Conservation (phyloP, 2,329 filamentous ascomycete genomes). For the Macrophomina pseudophaseolina region DNA sequence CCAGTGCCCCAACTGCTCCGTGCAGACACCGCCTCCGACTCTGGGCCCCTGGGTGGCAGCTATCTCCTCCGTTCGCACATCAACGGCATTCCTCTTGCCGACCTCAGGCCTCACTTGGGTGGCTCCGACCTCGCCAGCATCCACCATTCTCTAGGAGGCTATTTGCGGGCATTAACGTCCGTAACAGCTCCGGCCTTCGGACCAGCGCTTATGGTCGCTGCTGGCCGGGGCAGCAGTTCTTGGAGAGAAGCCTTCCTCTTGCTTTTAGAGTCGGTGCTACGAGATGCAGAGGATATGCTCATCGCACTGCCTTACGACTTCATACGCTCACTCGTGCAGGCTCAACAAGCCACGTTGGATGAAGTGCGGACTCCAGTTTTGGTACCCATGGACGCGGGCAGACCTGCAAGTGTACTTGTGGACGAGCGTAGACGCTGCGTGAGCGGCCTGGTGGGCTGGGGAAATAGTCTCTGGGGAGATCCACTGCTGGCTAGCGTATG, state of each 20-base stretch:
- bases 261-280: constrained; percentile 59
- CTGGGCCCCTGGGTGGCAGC: constrained; percentile 37
- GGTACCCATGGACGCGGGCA: constrained; percentile 56
- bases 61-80: constrained; percentile 43
- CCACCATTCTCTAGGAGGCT: constrained; percentile 47
- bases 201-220: constrained; percentile 52
- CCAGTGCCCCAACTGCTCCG: constrained; percentile 48
- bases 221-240: constrained; percentile 51
- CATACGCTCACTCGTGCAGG: constrained; percentile 55
- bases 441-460: constrained; percentile 59
- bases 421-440: constrained; percentile 55
- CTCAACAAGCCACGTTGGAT: constrained; percentile 50
- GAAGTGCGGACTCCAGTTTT: constrained; percentile 57
- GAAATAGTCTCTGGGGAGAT: constrained; percentile 62
- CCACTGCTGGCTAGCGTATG: constrained; percentile 57
- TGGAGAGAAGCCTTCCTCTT: constrained; percentile 60
- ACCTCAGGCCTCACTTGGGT: constrained; percentile 41
- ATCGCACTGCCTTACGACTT: constrained; percentile 62
- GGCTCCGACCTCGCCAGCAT: constrained; percentile 42
- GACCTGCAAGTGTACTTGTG: constrained; percentile 57
- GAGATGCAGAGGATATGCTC: constrained; percentile 64
- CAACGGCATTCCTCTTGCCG: constrained; percentile 41
- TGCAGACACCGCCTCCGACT: constrained; percentile 36
- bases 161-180: constrained; percentile 50
- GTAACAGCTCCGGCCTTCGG: constrained; percentile 58